Evolutionary conservation across 179 eudicot genomes (phyloP), one percentile per base, ranked within the genome.

Genomic region (Beta lomatogona): DNA sequence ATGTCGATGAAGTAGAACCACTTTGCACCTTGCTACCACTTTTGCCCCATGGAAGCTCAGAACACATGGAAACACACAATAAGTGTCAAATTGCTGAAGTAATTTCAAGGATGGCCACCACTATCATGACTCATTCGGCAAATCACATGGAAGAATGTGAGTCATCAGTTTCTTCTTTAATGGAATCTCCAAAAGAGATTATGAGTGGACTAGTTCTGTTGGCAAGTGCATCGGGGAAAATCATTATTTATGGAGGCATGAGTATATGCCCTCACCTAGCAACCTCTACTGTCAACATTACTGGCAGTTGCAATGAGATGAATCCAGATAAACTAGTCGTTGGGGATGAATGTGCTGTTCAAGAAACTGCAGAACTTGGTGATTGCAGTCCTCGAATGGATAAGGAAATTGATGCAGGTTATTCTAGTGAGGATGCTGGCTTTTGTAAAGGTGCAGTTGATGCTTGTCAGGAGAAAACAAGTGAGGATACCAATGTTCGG

Each of bases 111-210:
- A 57, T n/a, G 36, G 22, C 44, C 14, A 22, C 75, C 48, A 57
- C 1, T 9, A 28, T 65, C 44, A 58, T 58, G 21, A 58, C n/a
- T 19, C 65, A 1, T 41, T 21, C 45, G n/a, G 67, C 57, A 18
- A 14, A 79, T 59, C 53, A 59, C 77, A 12, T 4, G 63, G 77
- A 57, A 57, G 71, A 73, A 28, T 2, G 11, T 22, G 79, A 66
- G 70, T 31, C 13, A 31, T n/a, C 63, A 2, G 63, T 74, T 50
- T 83, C 85, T 55, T 73, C 78, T 74, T 21, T 80, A 55, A 77
- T 84, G 86, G 82, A 77, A 44, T 55, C 5, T 50, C 86, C 83
- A 28, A 61, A 77, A 71, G 83, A 74, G 50, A 77, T 77, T 48
- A 81, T 58, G 59, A 64, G 72, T 52, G 81, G 79, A 50, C 15